Conservation (phyloP, 768 basidiomycete genomes). For the Leccinum imitatum region DNA sequence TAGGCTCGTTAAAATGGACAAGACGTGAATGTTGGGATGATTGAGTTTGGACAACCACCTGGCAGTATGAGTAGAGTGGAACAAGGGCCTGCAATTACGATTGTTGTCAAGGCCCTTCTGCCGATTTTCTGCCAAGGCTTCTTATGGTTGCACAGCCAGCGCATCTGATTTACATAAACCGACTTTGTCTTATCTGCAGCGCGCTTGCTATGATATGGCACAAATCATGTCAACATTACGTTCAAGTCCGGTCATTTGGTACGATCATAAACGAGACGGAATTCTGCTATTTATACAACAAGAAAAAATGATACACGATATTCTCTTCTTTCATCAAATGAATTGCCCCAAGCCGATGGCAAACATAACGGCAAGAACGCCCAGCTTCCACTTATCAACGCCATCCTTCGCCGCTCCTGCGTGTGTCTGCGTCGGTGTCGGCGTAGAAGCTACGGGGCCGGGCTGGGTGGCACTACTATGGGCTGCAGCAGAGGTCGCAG, state of each 20-base stretch:
- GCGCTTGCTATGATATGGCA: too few species aligned
- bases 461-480: conserved; percentile 36
- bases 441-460: conserved; percentile 38
- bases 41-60: background rate
- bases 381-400: conserved; percentile 1
- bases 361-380: conserved; percentile 3
- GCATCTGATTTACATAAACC: background rate
- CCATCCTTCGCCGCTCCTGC: background rate
- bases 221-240: too few species aligned
- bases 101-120: background rate
- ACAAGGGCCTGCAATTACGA: background rate
- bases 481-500: conserved; percentile 49
- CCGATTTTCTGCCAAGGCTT: background rate
- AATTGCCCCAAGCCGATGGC: conserved; percentile 5
- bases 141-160: conserved; percentile 17
- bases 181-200: conserved; percentile 12
- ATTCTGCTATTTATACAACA: background rate
- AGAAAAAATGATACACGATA: background rate
- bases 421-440: background rate
- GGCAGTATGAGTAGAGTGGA: conserved; percentile 3
- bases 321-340: conserved; percentile 7
- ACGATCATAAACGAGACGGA: background rate
- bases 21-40: background rate
- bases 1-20: background rate
- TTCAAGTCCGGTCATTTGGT: too few species aligned